phyloP scores from a whole-genome alignment of 106 monocot species.

The Dactylorhiza incarnata region DNA sequence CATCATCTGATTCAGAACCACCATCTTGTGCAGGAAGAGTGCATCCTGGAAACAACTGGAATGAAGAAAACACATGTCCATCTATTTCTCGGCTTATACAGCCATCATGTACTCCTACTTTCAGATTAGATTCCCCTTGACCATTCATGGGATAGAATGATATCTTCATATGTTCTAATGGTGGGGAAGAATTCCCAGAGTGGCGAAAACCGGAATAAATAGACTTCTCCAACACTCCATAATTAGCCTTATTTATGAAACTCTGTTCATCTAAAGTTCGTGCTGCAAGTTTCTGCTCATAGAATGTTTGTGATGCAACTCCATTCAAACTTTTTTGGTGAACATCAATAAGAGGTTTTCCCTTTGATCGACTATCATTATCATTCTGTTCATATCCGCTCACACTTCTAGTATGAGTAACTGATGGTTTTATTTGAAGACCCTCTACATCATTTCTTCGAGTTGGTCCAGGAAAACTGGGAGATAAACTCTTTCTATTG shows the following conservation, averaged over 20 bases:
- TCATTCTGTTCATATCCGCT: constrained; percentile 8
- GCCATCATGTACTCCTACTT: constrained; percentile 46
- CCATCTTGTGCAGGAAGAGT: constrained; percentile 19
- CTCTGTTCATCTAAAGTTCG: constrained; percentile 14
- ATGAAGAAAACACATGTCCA: constrained; percentile 63
- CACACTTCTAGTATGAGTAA: constrained; percentile 7
- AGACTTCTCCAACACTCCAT: constrained; percentile 11
- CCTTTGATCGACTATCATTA: constrained; percentile 13
- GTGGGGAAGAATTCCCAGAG: constrained; percentile 63
- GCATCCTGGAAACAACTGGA: constrained; percentile 51
- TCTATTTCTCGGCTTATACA: constrained; percentile 39
- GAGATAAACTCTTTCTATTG: constrained; percentile 17
- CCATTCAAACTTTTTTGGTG: constrained; percentile 7
- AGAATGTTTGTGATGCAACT: constrained; percentile 13
- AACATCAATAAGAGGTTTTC: constrained; percentile 15
- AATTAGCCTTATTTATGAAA: constrained; percentile 13
- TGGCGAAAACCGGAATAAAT: constrained; percentile 16
- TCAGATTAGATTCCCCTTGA: constrained; percentile 40
- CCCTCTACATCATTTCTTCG: constrained; percentile 52
- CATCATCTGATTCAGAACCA: constrained; percentile 84
- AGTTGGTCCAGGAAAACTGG: constrained; percentile 48
- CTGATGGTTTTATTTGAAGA: constrained; percentile 43
- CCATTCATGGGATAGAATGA: constrained; percentile 75
- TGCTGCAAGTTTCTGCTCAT: constrained; percentile 12
- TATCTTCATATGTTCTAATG: constrained; percentile 90